Evolutionary conservation across 2,329 filamentous ascomycete species (phyloP), one percentile per base, ranked within the genome.

Genomic region (Thermochaetoides dissita): DNA sequence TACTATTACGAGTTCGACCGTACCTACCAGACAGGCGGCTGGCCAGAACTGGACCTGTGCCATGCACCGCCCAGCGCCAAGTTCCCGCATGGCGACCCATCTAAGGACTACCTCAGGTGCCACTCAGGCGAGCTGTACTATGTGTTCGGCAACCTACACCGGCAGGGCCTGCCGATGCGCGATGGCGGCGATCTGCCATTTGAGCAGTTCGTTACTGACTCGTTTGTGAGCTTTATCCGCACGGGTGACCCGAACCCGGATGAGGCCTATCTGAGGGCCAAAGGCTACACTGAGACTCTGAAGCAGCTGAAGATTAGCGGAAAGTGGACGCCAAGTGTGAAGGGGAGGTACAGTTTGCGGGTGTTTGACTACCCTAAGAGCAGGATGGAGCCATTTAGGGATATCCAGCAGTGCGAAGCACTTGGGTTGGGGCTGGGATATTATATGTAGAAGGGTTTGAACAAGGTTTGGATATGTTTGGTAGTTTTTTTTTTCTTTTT

Each of bases 1-100:
- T 78, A 71, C 54, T 76, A 68, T 53, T 79, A 79, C 57, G 70
- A 77, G 53, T 71, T 78, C 50, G 70, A 76, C 46, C 66, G 74
- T 36, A 69, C 68, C 0, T 73, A 71, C 49, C 63, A 65, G 43
- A 68, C 65, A 1, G 66, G 66, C 38, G 68, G 69, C 32, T 75
- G 71, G 30, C 74, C 76, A 38, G 59, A 63, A 12, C 62, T 71
- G 3, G 68, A 71, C 36, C 61, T 68, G 0, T 71, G 68, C 64
- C 66, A 56, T 55, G 64, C 49, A 46, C 63, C 53, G 49, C 56
- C 38, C 48, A 67, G 42, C 46, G 48, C 42, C 48, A 53, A 43
- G 46, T 63, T 36, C 46, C 63, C 60, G 1, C 6, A 52, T 24
- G 60, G 70, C 36, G 68, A 73, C 64, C 38, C 74, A 3, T 45